These are phyloP conservation scores for Boletus eberwhitei DNA, from an alignment of 768 basidiomycete species.

Conservation along the genomic window DNA sequence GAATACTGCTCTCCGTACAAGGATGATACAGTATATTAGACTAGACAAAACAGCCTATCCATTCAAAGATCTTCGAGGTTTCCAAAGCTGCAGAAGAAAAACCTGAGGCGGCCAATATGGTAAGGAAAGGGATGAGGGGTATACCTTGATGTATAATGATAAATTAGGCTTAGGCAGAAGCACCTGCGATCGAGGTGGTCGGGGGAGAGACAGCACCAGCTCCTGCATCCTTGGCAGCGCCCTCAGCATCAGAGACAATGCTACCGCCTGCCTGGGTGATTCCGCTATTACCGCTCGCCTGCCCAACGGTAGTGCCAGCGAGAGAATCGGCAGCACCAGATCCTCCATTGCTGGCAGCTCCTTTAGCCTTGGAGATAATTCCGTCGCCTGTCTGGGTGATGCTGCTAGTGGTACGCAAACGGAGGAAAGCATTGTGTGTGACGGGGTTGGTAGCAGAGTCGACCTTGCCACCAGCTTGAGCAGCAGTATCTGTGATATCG, in stretches of 20 bases:
- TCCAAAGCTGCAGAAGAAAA: neutral
- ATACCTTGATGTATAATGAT: neutral
- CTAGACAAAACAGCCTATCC: too few species aligned
- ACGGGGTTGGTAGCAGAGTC: neutral
- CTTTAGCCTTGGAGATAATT: too few species aligned
- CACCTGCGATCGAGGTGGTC: neutral
- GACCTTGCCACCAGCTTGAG: neutral
- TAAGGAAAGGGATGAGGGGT: too few species aligned
- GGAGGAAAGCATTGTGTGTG: neutral
- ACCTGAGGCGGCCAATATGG: neutral
- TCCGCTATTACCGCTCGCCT: neutral
- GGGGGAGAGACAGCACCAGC: neutral
- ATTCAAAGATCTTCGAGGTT: neutral
- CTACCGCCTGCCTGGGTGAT: fast-evolving
- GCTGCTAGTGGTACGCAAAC: neutral
- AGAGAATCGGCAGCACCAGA: neutral
- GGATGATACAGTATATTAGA: neutral
- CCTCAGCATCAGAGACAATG: too few species aligned
- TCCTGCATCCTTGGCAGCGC: too few species aligned
- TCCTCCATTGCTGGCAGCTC: too few species aligned
- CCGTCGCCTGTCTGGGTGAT: fast-evolving
- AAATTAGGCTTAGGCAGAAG: neutral
- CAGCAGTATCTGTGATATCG: too few species aligned
- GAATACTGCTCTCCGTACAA: neutral
- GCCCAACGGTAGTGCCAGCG: neutral